phyloP scores from a whole-genome alignment of 305 asterid species.

The Nicotiana rustica region DNA sequence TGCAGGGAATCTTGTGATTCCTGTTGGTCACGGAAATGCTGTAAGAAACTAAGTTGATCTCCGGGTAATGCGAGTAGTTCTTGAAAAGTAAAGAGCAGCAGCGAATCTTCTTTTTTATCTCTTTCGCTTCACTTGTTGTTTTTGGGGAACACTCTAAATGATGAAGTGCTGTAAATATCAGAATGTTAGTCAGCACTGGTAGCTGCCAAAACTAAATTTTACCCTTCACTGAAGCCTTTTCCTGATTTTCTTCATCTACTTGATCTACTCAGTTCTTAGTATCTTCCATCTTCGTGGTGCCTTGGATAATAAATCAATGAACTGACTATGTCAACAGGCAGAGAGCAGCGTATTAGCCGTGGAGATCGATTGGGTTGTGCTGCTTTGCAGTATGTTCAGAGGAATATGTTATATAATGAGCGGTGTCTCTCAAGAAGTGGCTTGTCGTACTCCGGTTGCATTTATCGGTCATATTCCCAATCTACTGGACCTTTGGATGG shows the following conservation, averaged over 20 bases:
- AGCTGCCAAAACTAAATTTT: conserved; percentile 24
- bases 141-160: neutral
- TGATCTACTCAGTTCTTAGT: conserved; percentile 1
- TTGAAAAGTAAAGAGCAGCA: neutral
- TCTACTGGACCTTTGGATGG: conserved; percentile 45
- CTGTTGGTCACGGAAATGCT: conserved; percentile 21
- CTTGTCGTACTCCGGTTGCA: conserved; percentile 40
- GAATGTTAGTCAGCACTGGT: conserved; percentile 12
- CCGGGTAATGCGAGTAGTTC: conserved; percentile 1
- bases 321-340: conserved; percentile 55
- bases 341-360: conserved; percentile 54
- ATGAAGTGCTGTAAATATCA: neutral
- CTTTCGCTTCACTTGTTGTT: conserved; percentile 10
- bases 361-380: conserved; percentile 46
- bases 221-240: neutral
- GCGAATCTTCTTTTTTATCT: neutral
- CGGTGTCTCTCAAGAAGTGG: conserved; percentile 48
- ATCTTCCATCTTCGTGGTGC: neutral
- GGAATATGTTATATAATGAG: conserved; percentile 45
- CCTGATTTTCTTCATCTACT: conserved; percentile 22
- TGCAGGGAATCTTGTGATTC: conserved; percentile 12
- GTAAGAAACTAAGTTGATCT: neutral
- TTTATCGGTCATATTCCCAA: conserved; percentile 38
- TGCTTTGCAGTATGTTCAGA: conserved; percentile 44
- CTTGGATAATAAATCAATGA: conserved; percentile 27